Percentiles rank a stretch among this genome's conserved stretches.
phyloP scores from a whole-genome alignment of 73 alveolate genomes.

The Paramecium sonneborni region DNA sequence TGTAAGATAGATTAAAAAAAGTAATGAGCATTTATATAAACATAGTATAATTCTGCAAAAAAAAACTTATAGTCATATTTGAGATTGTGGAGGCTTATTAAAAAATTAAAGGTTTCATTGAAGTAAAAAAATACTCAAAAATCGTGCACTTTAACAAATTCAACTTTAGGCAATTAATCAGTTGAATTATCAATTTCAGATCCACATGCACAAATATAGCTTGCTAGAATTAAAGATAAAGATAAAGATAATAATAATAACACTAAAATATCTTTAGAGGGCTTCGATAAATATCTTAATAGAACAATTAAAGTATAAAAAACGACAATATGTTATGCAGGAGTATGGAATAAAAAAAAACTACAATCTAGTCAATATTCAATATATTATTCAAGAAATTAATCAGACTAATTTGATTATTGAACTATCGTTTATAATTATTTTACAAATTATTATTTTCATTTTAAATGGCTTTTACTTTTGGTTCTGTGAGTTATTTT shows the following conservation, averaged over 20 bases:
- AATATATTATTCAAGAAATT: background rate
- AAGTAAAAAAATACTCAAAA: background rate
- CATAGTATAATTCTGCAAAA: background rate
- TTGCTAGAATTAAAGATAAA: background rate
- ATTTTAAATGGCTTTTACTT: conserved; percentile 12
- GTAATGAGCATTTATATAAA: background rate
- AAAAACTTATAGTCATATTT: background rate
- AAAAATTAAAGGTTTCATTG: too few relatives aligned
- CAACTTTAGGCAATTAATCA: background rate
- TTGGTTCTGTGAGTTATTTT: background rate
- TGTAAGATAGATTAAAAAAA: background rate
- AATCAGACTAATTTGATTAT: background rate
- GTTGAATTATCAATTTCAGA: background rate
- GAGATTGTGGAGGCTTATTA: background rate
- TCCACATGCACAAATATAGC: background rate
- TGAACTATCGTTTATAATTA: background rate
- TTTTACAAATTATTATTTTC: background rate
- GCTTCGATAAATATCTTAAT: background rate
- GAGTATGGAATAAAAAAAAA: background rate
- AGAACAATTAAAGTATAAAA: background rate
- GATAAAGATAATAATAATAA: too few relatives aligned
- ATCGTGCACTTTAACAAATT: background rate
- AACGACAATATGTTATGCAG: background rate
- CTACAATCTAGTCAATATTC: background rate
- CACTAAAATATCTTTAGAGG: background rate